A percentile compares a stretch with the other conserved stretches of the same genome.
phyloP scores from a whole-genome alignment of 768 basidiomycete species.

The Suillus ampliporus region DNA sequence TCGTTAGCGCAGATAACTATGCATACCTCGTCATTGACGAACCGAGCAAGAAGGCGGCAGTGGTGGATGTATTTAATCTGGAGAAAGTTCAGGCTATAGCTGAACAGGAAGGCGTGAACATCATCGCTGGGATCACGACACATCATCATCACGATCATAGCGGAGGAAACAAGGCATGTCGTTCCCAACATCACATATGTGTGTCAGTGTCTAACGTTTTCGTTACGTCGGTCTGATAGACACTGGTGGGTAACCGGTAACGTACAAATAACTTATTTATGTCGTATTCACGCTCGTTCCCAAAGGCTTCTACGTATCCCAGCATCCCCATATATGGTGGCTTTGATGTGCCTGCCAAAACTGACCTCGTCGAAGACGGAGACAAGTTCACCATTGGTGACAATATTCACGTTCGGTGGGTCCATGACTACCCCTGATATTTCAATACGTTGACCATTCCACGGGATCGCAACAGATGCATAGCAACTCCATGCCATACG shows the following conservation, averaged over 20 bases:
- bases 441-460: conserved; percentile 15
- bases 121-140: conserved; percentile 83
- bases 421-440: conserved; percentile 2
- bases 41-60: conserved; percentile 68
- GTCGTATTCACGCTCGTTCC: conserved; percentile 15
- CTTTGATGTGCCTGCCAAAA: conserved; percentile 70
- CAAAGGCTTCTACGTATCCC: conserved; percentile 51
- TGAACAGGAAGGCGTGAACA: conserved; percentile 60
- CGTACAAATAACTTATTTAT: conserved; percentile 13
- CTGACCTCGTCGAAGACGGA: conserved; percentile 78
- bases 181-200: not conserved
- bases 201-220: conserved; percentile 14
- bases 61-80: conserved; percentile 82
- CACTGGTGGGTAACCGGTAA: conserved; percentile 32
- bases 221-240: conserved; percentile 19
- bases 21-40: conserved; percentile 84
- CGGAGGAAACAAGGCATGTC: conserved; percentile 79
- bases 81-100: conserved; percentile 70
- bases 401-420: conserved; percentile 62
- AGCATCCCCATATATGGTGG: conserved; percentile 76
- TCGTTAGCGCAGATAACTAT: conserved; percentile 83
- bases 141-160: conserved; percentile 93
- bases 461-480: conserved; percentile 53
- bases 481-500: conserved; percentile 93
- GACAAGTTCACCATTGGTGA: conserved; percentile 80